Evolutionary conservation across 176 grass and related monocot species (phyloP).

Genomic region (Leersia perrieri): DNA sequence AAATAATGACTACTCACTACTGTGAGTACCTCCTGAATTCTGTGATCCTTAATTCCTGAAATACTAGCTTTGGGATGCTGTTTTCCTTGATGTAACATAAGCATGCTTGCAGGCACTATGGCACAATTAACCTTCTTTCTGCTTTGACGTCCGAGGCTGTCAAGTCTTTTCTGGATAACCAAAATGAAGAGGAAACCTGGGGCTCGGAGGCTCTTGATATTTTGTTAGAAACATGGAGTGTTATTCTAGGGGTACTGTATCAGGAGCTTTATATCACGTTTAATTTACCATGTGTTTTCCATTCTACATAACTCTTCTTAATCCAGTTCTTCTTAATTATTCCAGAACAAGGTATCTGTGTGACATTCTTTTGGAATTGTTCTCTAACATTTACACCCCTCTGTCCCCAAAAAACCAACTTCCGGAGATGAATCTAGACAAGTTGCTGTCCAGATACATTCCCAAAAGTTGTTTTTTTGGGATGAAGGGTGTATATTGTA

Average conservation of each 20-base stretch:
- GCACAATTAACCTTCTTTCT: conserved; percentile 79
- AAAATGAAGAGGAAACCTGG: conserved; percentile 89
- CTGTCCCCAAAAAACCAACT: no score
- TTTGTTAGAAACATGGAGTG: conserved; percentile 94
- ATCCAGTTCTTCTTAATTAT: conserved; percentile 10
- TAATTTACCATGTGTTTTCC: neutral
- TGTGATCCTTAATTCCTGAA: conserved; percentile 14
- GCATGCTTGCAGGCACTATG: conserved; percentile 66
- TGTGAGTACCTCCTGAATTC: conserved; percentile 14
- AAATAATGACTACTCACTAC: neutral
- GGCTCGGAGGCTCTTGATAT: conserved; percentile 85
- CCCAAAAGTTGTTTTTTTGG: no score
- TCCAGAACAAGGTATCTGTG: neutral
- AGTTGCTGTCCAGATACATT: no score
- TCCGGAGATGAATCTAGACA: no score
- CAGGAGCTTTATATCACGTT: conserved; percentile 19
- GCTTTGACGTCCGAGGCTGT: conserved; percentile 90
- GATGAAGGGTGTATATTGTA: no score
- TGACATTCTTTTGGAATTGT: conserved; percentile 18
- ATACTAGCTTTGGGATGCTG: neutral
- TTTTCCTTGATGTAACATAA: conserved; percentile 35
- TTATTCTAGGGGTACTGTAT: conserved; percentile 75
- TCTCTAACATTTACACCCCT: neutral
- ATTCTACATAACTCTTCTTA: neutral
- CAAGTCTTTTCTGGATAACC: conserved; percentile 59